These are phyloP conservation scores for Moricandia moricandioides DNA, from an alignment of 345 rosid species.

Conservation along the genomic window DNA sequence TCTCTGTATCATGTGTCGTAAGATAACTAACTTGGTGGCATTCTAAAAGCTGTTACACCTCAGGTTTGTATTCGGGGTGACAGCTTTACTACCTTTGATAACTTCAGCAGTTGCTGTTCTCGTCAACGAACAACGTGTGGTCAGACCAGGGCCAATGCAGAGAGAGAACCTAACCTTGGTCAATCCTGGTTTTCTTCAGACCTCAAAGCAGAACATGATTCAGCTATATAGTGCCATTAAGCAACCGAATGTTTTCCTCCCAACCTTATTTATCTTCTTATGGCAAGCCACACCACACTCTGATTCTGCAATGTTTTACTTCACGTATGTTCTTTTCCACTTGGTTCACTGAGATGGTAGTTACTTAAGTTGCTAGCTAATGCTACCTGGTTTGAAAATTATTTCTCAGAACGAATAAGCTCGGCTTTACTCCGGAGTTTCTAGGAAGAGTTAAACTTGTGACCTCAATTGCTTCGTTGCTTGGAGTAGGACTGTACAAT, in stretches of 20 bases:
- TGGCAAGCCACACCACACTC: constrained; percentile 99
- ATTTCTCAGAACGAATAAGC: constrained; percentile 77
- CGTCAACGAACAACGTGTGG: constrained; percentile 72
- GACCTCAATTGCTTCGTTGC: constrained; percentile 83
- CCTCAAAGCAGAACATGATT: constrained; percentile 60
- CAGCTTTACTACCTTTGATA: constrained; percentile 77
- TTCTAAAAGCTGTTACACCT: constrained; percentile 36
- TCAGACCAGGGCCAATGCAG: constrained; percentile 44
- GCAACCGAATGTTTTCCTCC: constrained; percentile 80
- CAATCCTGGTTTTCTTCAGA: constrained; percentile 56
- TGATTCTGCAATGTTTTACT: constrained; percentile 95
- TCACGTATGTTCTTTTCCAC: constrained; percentile 57
- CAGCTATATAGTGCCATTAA: constrained; percentile 73
- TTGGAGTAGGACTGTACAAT: constrained; percentile 89
- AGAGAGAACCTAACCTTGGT: constrained; percentile 39
- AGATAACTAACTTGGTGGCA: constrained; percentile 30
- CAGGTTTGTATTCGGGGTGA: constrained; percentile 97
- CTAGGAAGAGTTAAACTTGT: constrained; percentile 91
- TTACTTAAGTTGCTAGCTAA: constrained; percentile 15
- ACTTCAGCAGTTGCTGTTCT: constrained; percentile 95
- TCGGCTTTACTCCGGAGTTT: constrained; percentile 95
- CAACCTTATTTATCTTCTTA: constrained; percentile 81
- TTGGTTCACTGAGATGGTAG: constrained; percentile 8
- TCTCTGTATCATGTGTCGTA: background rate
- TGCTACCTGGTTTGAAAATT: background rate